A percentile compares a stretch with the other conserved stretches of the same genome.
phyloP scores from a whole-genome alignment of 1,284 basidiomycete species.

The Leccinum subrobustum region DNA sequence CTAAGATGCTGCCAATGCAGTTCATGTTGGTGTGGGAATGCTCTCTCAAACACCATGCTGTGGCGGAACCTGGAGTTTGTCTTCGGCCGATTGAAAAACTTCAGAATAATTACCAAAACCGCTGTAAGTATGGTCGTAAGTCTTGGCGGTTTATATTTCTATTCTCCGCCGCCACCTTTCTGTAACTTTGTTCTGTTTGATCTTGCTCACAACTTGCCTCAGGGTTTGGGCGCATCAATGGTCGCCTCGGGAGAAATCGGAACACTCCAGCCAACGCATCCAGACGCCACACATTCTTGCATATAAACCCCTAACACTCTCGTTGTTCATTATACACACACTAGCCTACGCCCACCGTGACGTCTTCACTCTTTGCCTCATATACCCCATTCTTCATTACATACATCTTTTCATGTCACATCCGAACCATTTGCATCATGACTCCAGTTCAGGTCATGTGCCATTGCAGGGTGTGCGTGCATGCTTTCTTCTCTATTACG shows the following conservation, averaged over 20 bases:
- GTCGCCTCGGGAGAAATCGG: background rate
- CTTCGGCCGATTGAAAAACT: background rate
- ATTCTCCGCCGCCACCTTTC: background rate
- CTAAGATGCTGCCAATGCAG: background rate
- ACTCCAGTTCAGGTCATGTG: background rate
- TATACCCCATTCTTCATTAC: background rate
- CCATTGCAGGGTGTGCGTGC: conserved; percentile 13
- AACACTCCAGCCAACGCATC: background rate
- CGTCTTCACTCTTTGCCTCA: background rate
- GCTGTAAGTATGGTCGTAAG: background rate
- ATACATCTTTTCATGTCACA: conserved; percentile 11
- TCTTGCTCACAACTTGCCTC: background rate
- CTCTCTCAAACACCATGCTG: conserved; percentile 8
- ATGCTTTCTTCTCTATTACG: background rate
- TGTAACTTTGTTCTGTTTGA: background rate
- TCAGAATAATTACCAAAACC: no score
- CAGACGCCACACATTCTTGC: background rate
- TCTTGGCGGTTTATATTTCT: background rate
- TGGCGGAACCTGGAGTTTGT: background rate
- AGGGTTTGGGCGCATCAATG: background rate
- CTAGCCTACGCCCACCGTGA: background rate
- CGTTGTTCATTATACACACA: background rate
- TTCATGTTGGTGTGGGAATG: background rate
- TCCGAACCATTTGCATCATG: background rate
- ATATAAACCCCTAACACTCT: background rate